These are phyloP conservation scores for Tanacetum coccineum DNA, from an alignment of 129 eudicot species.

Conservation along the genomic window DNA sequence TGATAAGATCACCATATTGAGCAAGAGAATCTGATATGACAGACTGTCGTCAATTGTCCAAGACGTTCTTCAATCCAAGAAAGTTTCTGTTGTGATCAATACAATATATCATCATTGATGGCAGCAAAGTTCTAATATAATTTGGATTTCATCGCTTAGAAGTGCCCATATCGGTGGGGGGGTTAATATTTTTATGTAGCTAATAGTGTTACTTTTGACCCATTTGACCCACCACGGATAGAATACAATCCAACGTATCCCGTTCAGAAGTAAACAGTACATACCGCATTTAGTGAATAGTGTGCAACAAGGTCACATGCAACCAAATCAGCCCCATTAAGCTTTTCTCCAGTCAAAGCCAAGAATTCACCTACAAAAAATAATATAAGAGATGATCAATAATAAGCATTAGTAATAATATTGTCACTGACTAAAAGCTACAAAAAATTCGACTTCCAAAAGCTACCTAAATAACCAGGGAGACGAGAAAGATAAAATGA, in stretches of 20 bases:
- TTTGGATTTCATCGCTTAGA: too few relatives aligned
- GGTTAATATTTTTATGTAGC: too few relatives aligned
- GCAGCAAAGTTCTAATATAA: too few relatives aligned
- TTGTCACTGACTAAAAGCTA: too few relatives aligned
- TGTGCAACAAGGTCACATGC: slow-evolving; percentile 88
- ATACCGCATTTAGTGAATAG: slow-evolving; percentile 56
- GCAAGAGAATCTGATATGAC: slow-evolving; percentile 69
- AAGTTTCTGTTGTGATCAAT: slow-evolving; percentile 49
- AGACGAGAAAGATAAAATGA: too few relatives aligned
- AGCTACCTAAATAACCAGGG: too few relatives aligned
- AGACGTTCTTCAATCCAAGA: slow-evolving; percentile 74
- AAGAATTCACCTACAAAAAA: slow-evolving; percentile 62
- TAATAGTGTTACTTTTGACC: too few relatives aligned
- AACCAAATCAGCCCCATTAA: slow-evolving; percentile 82
- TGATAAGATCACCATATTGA: slow-evolving; percentile 76
- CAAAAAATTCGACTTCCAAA: too few relatives aligned
- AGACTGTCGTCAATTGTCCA: slow-evolving; percentile 63
- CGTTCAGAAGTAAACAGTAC: slow-evolving; percentile 15
- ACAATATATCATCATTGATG: too few relatives aligned
- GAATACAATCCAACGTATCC: neutral
- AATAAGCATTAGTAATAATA: neutral
- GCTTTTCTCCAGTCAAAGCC: slow-evolving; percentile 76
- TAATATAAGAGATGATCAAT: neutral
- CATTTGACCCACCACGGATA: too few relatives aligned
- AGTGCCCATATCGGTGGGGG: too few relatives aligned